Evolutionary conservation across 2,329 filamentous ascomycete genomes (phyloP), one percentile per base, ranked within the genome.

Genomic region (Curvularia lunata): DNA sequence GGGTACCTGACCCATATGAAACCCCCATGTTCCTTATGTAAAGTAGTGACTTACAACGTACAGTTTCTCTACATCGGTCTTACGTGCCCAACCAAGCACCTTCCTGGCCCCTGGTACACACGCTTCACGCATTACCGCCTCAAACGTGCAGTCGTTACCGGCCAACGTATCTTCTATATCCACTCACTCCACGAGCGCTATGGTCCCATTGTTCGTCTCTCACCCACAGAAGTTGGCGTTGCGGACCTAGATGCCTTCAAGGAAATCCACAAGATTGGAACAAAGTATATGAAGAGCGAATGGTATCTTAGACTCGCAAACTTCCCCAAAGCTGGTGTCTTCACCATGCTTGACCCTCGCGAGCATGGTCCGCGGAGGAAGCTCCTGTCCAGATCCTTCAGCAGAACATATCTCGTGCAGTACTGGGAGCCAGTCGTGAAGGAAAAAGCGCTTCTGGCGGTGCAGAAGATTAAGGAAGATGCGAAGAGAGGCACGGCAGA

Each of bases 141-240:
- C 25, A 79, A 79, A 54, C 62, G 70, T 8, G 73, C 75, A 8
- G 73, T 78, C 16, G 59, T 79, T 6, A 65, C 65, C 5, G 77
- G 78, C 8, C 71, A 75, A 10, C 72, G 77, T 1, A 74, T 77
- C 48, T 74, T 77, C 53, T 77, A 77, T 61, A 75, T 80, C 34
- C 70, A 80, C 54, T 54, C 61, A 5, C 67, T 80, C 1, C 77
- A 80, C 59, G 52, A 70, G 32, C 43, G 65, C 48, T 72, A 75
- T 62, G 71, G 72, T 0, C 70, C 71, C 12, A 63, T 75, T 40
- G 70, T 76, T 7, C 67, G 74, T 28, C 55, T 75, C 9, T 67
- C 71, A 0, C 74, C 72, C 0, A 63, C 61, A 10, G 72, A 75
- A 56, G 70, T 75, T 7, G 66, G 62, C 12, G 59, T 76, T 12